phyloP scores from a whole-genome alignment of 148 eudicot genomes.

The Limonium bicolor region DNA sequence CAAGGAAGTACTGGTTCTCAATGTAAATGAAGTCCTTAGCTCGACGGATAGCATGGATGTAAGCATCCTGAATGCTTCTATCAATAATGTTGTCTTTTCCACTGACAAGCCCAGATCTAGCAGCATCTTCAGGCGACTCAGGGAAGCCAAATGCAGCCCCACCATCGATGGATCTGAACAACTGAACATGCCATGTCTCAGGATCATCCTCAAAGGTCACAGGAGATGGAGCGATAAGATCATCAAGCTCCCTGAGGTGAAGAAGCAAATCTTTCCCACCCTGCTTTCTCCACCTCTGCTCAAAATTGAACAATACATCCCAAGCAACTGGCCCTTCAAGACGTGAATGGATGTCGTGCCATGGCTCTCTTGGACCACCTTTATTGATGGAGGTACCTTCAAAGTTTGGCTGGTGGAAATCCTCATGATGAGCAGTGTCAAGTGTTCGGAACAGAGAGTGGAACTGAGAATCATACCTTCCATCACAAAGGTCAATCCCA shows the following conservation, averaged over 20 bases:
- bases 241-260: conserved; percentile 38
- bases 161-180: conserved; percentile 72
- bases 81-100: conserved; percentile 73
- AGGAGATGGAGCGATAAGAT: conserved; percentile 59
- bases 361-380: conserved; percentile 85
- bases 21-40: conserved; percentile 61
- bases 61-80: conserved; percentile 72
- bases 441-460: conserved; percentile 70
- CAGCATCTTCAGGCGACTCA: conserved; percentile 66
- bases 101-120: conserved; percentile 61
- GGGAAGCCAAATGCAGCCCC: conserved; percentile 86
- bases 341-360: conserved; percentile 78
- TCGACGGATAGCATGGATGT: conserved; percentile 62
- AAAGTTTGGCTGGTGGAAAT: conserved; percentile 72
- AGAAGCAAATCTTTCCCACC: conserved; percentile 60
- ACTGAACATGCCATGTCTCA: conserved; percentile 72
- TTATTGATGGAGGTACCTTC: conserved; percentile 40
- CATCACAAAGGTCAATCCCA: conserved; percentile 80
- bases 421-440: conserved; percentile 58
- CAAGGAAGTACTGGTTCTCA: conserved; percentile 72
- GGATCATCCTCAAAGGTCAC: conserved; percentile 50
- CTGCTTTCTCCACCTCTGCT: conserved; percentile 85
- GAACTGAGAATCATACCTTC: conserved; percentile 53
- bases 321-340: conserved; percentile 81
- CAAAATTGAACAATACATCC: conserved; percentile 76